Percentiles rank a stretch among this genome's conserved stretches.
phyloP scores from a whole-genome alignment of 345 rosid species.

The Arabis hirsuta region DNA sequence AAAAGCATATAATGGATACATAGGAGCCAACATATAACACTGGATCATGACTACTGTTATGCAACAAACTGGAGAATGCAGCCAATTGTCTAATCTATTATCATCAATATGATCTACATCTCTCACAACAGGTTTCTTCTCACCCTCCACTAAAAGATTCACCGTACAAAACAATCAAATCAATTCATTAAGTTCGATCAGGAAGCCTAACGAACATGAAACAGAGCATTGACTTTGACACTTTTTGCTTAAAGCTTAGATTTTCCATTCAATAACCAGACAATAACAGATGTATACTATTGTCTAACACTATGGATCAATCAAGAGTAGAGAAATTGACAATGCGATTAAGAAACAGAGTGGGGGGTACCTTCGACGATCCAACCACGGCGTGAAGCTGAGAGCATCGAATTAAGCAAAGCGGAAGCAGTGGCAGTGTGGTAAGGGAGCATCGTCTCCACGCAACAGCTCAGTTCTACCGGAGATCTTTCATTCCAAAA shows the following conservation, averaged over 20 bases:
- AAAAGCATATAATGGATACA: neutral
- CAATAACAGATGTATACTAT: neutral
- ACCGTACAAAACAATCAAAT: neutral
- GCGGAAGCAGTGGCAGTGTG: slow-evolving; percentile 94
- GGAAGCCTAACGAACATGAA: neutral
- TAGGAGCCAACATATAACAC: neutral
- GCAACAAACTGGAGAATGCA: slow-evolving; percentile 21
- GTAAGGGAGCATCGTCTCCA: slow-evolving; percentile 81
- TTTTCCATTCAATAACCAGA: neutral
- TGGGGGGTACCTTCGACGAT: slow-evolving; percentile 36
- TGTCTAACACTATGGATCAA: no score
- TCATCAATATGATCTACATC: slow-evolving; percentile 1
- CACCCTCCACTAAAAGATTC: neutral
- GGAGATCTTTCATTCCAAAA: slow-evolving; percentile 57
- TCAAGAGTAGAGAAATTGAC: neutral
- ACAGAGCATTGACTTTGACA: neutral
- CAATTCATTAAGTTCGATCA: neutral
- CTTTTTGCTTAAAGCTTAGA: neutral
- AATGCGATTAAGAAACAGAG: slow-evolving; percentile 16
- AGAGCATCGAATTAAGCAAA: slow-evolving; percentile 87
- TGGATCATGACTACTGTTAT: neutral
- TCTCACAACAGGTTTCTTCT: neutral
- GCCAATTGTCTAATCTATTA: neutral
- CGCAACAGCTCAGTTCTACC: slow-evolving; percentile 77
- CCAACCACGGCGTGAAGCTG: slow-evolving; percentile 51